phyloP scores from a whole-genome alignment of 257 asterid genomes.

The Scutellaria barbata region DNA sequence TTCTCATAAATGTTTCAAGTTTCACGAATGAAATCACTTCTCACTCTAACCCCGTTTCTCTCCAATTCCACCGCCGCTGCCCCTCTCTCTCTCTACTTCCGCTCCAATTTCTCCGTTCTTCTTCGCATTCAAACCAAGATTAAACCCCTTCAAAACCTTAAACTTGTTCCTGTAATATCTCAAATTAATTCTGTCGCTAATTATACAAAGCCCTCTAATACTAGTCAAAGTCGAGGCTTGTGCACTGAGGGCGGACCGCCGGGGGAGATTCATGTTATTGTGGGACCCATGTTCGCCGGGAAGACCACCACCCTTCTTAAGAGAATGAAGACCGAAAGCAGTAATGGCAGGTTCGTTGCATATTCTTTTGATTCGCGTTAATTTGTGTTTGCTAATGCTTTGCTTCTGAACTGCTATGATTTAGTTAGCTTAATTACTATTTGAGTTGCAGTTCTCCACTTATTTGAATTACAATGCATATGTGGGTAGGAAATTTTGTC shows the following conservation, averaged over 20 bases:
- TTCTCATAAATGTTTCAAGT: constrained; percentile 45
- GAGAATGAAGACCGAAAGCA: constrained; percentile 78
- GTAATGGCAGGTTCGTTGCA: constrained; percentile 69
- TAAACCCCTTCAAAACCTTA: constrained; percentile 37
- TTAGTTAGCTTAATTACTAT: constrained; percentile 13
- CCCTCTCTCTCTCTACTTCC: constrained; percentile 40
- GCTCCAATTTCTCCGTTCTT: constrained; percentile 39
- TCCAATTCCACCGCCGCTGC: constrained; percentile 44
- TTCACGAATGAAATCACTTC: constrained; percentile 63
- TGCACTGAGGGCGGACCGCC: constrained; percentile 42
- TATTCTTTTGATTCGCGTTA: constrained; percentile 12
- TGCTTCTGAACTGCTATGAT: neutral
- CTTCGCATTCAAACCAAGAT: constrained; percentile 29
- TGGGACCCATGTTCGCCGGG: constrained; percentile 99
- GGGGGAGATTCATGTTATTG: constrained; percentile 89
- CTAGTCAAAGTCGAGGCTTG: constrained; percentile 44
- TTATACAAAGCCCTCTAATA: constrained; percentile 42
- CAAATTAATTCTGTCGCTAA: constrained; percentile 39
- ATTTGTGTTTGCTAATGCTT: neutral
- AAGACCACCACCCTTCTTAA: constrained; percentile 89
- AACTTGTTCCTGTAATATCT: constrained; percentile 24
- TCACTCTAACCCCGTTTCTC: constrained; percentile 44
- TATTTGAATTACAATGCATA: constrained; percentile 3
- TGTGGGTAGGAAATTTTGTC: constrained; percentile 5
- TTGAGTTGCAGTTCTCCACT: constrained; percentile 2